phyloP scores from a whole-genome alignment of 306 rosid genomes.

The Vachellia collinsii region DNA sequence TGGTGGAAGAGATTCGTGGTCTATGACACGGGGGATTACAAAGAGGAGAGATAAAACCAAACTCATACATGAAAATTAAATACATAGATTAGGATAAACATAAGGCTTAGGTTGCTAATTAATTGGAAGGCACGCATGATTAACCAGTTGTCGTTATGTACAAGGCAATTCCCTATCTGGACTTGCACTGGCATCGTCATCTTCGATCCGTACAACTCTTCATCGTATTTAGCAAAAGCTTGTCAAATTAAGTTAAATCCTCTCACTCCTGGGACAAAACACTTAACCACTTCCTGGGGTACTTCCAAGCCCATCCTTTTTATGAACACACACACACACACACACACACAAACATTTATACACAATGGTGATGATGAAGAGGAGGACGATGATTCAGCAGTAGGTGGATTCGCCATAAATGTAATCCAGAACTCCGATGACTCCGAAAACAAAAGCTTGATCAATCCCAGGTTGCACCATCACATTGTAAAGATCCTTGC shows the following conservation, averaged over 20 bases:
- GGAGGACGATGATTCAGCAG: conserved; percentile 3
- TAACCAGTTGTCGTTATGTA: not conserved
- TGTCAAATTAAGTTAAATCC: not conserved
- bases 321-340: not conserved
- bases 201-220: not conserved
- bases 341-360: too few relatives aligned
- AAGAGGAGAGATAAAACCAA: not conserved
- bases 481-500: conserved; percentile 53
- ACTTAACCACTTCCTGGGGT: not conserved
- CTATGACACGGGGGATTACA: not conserved
- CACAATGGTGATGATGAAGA: too few relatives aligned
- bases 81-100: not conserved
- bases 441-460: conserved; percentile 51
- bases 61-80: not conserved
- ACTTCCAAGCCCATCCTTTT: not conserved
- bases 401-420: conserved; percentile 53
- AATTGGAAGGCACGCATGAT: not conserved
- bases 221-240: conserved; percentile 1
- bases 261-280: not conserved
- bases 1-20: not conserved
- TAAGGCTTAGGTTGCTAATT: not conserved
- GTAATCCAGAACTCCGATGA: conserved; percentile 50
- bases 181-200: not conserved
- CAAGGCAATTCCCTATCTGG: conserved; percentile 1
- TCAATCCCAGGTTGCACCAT: conserved; percentile 52